Conservation (phyloP, 1,139 yeast genomes). For the Hemisphaericaspora lyxosophila region DNA sequence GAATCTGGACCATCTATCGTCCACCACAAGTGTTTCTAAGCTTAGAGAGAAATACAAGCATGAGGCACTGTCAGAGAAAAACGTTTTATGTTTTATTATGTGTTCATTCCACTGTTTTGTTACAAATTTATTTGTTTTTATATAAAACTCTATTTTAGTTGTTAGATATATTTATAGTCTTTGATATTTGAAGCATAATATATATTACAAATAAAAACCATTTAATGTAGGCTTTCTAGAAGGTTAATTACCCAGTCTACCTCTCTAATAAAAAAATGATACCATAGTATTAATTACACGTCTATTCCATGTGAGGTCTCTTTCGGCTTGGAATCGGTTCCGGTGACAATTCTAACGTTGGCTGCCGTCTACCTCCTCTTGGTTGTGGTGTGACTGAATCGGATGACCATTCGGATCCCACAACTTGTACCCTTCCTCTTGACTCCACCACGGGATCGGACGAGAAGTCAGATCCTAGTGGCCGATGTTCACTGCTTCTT, state of each 20-base stretch:
- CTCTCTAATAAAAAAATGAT: too few species aligned
- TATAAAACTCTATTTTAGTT: neutral
- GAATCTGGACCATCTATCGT: constrained; percentile 99
- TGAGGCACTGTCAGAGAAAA: neutral
- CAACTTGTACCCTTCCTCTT: too few species aligned
- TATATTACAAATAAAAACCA: neutral
- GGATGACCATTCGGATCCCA: too few species aligned
- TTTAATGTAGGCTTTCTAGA: too few species aligned
- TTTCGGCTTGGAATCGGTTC: constrained; percentile 1
- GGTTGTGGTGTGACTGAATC: too few species aligned
- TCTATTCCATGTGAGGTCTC: too few species aligned
- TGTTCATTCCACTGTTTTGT: neutral
- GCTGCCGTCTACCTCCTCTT: too few species aligned
- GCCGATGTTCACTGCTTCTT: too few species aligned
- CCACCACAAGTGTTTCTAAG: constrained; percentile 99
- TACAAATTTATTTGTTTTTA: neutral
- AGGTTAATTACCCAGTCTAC: too few species aligned
- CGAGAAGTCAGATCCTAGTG: too few species aligned
- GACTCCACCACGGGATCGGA: too few species aligned
- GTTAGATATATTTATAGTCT: neutral
- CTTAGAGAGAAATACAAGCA: neutral
- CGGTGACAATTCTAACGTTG: neutral
- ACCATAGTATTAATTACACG: too few species aligned
- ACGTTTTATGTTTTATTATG: neutral
- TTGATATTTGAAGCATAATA: neutral